Evolutionary conservation across 768 basidiomycete species (phyloP).

Genomic region (Gyrodon lividus): DNA sequence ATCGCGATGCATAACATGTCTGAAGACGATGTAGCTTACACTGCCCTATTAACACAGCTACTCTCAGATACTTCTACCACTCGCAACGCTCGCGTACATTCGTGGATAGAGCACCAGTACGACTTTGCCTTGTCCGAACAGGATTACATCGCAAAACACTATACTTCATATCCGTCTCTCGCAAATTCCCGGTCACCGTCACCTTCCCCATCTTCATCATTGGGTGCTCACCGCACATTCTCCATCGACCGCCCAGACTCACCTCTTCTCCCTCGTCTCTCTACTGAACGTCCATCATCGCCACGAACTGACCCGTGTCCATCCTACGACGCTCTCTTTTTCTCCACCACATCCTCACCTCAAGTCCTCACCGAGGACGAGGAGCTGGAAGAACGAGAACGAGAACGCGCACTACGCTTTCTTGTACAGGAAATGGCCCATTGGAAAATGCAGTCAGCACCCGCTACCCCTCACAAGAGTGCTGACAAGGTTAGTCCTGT

Average conservation of each 20-base stretch:
- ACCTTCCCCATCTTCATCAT: constrained; percentile 32
- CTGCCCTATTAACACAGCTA: constrained; percentile 27
- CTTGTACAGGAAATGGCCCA: constrained; percentile 27
- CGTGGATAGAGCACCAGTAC: constrained; percentile 37
- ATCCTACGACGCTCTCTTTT: constrained; percentile 22
- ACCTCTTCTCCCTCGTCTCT: constrained; percentile 28
- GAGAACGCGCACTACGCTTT: constrained; percentile 23
- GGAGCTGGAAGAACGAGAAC: constrained; percentile 15
- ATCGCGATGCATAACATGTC: constrained; percentile 23
- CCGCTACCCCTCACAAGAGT: constrained; percentile 2
- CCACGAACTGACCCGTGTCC: constrained; percentile 13
- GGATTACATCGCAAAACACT: background rate
- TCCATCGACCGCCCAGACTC: constrained; percentile 30
- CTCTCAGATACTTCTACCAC: constrained; percentile 20
- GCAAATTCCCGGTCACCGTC: constrained; percentile 20
- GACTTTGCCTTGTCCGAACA: constrained; percentile 34
- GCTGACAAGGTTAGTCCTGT: constrained; percentile 5
- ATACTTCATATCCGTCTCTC: background rate
- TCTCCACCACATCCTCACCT: constrained; percentile 13
- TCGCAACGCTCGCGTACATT: constrained; percentile 32
- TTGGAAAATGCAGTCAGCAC: constrained; percentile 15
- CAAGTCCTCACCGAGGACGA: constrained; percentile 4
- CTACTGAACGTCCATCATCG: constrained; percentile 23
- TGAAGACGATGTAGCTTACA: constrained; percentile 32
- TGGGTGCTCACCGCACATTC: constrained; percentile 25